Conservation (phyloP, 2,329 filamentous ascomycete species). For the Lomentospora prolificans region DNA sequence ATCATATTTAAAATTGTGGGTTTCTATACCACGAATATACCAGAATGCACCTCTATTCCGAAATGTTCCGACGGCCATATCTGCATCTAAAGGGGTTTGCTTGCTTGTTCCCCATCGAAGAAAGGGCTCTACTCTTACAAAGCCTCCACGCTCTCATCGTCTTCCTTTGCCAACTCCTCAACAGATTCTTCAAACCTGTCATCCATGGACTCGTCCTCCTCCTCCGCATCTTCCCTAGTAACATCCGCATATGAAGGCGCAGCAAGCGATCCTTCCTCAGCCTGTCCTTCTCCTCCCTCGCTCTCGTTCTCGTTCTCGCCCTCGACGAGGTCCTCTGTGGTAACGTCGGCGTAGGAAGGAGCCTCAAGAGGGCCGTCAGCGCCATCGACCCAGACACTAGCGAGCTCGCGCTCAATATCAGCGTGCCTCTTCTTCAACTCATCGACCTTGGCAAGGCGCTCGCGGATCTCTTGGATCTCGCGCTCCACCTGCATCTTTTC, state of each 20-base stretch:
- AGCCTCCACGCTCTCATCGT: background rate
- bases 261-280: background rate
- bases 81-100: background rate
- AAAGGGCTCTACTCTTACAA: background rate
- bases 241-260: background rate
- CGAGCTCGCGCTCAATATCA: slow-evolving; percentile 77
- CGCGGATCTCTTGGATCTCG: slow-evolving; percentile 75
- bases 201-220: slow-evolving; percentile 5
- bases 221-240: background rate
- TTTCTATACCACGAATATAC: background rate
- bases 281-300: background rate
- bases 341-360: slow-evolving; percentile 30
- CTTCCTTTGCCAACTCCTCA: slow-evolving; percentile 1
- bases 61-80: background rate
- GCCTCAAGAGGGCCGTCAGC: slow-evolving; percentile 34
- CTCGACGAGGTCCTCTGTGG: slow-evolving; percentile 13
- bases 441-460: slow-evolving; percentile 71
- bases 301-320: background rate
- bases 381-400: slow-evolving; percentile 48
- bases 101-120: no score
- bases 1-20: background rate
- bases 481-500: slow-evolving; percentile 92
- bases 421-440: slow-evolving; percentile 68
- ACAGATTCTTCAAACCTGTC: slow-evolving; percentile 7
- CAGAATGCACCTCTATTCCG: background rate